Conservation (phyloP, 2,329 filamentous ascomycete genomes). For the Aciculosporium take region DNA sequence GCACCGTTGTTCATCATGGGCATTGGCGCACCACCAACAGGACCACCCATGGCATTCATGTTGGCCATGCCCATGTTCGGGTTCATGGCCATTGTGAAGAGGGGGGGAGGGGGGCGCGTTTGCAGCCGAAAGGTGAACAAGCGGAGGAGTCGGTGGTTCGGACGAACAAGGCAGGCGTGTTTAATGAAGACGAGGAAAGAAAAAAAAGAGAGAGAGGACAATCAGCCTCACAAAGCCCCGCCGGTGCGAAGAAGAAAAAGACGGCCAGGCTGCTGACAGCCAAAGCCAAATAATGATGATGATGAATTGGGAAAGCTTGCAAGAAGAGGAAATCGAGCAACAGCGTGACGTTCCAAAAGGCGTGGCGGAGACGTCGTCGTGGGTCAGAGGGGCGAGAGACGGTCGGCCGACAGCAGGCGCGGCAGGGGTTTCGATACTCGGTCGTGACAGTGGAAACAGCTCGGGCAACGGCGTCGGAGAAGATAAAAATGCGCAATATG, state of each 20-base stretch:
- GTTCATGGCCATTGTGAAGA: conserved; percentile 34
- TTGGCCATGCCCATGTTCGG: conserved; percentile 49
- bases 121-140: conserved; percentile 4
- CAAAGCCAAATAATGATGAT: conserved; percentile 10
- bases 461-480: conserved; percentile 1
- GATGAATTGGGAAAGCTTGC: conserved; percentile 1
- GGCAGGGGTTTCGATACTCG: conserved; percentile 6
- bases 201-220: conserved; percentile 2
- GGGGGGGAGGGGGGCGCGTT: conserved; percentile 4
- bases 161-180: conserved; percentile 6
- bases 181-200: no score
- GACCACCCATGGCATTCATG: conserved; percentile 56
- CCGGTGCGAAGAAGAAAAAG: neutral
- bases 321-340: neutral
- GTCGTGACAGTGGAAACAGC: conserved; percentile 6
- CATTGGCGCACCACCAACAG: conserved; percentile 45
- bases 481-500: conserved; percentile 6
- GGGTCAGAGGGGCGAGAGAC: conserved; percentile 12
- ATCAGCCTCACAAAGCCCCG: conserved; percentile 5
- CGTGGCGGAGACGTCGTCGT: conserved; percentile 14
- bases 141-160: conserved; percentile 8
- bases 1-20: conserved; percentile 51
- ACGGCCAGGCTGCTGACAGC: conserved; percentile 15
- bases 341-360: conserved; percentile 19
- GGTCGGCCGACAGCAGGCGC: conserved; percentile 6